A percentile compares a stretch with the other conserved stretches of the same genome.
These are phyloP conservation scores for Geosmithia morbida DNA, from an alignment of 2,329 filamentous ascomycete species.

Conservation along the genomic window DNA sequence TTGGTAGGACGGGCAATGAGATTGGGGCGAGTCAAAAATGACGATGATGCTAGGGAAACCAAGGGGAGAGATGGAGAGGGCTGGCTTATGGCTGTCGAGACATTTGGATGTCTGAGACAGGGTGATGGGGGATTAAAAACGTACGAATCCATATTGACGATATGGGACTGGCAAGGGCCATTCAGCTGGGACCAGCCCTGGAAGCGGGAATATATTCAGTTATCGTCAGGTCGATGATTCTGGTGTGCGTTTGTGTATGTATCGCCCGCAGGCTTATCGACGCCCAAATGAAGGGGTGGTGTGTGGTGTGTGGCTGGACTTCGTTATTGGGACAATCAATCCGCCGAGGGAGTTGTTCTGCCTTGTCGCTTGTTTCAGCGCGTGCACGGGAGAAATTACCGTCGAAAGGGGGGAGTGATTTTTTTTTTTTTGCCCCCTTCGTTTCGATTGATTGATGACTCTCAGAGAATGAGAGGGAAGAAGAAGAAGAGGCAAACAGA, in stretches of 20 bases:
- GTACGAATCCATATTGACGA: constrained; percentile 4
- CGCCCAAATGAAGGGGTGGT: too few relatives aligned
- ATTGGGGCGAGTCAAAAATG: not conserved
- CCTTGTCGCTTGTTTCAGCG: too few relatives aligned
- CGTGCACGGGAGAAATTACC: too few relatives aligned
- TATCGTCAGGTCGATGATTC: not conserved
- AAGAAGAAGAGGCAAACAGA: not conserved
- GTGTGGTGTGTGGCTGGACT: too few relatives aligned
- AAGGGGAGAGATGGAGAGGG: not conserved
- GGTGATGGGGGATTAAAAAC: not conserved
- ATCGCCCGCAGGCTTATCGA: too few relatives aligned
- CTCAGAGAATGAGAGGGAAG: not conserved
- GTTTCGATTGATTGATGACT: too few relatives aligned
- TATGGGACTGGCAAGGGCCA: not conserved
- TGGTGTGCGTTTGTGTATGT: too few relatives aligned
- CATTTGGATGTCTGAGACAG: not conserved
- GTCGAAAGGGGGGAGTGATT: too few relatives aligned
- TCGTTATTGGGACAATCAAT: too few relatives aligned
- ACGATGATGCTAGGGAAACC: not conserved
- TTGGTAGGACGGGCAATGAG: not conserved
- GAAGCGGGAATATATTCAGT: not conserved
- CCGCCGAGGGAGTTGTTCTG: too few relatives aligned
- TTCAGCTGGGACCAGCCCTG: not conserved
- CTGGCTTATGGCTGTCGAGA: not conserved
- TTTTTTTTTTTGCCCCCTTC: too few relatives aligned